These are phyloP conservation scores for Zanthoxylum bungeanum DNA, from an alignment of 345 rosid species.

Conservation along the genomic window DNA sequence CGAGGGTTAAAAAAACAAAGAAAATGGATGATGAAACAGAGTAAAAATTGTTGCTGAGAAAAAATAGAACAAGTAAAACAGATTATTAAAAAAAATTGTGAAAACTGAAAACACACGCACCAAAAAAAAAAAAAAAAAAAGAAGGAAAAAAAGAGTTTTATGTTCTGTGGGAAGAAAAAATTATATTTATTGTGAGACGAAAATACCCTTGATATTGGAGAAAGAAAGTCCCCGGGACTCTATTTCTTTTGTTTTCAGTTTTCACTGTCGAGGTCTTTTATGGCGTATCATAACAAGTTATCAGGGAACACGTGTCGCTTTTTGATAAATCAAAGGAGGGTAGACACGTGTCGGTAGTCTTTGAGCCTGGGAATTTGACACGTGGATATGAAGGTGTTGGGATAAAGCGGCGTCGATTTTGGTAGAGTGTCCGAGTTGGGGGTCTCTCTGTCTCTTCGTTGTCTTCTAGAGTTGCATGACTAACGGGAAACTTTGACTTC, in stretches of 20 bases:
- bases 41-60: too few relatives aligned
- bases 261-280: slow-evolving; percentile 12
- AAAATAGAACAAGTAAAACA: not conserved
- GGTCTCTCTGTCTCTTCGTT: not conserved
- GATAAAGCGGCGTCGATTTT: slow-evolving; percentile 19
- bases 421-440: not conserved
- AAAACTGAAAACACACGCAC: too few relatives aligned
- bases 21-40: not conserved
- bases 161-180: not conserved
- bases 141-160: not conserved
- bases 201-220: slow-evolving; percentile 21
- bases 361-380: slow-evolving; percentile 18
- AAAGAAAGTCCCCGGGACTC: slow-evolving; percentile 16
- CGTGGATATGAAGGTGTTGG: slow-evolving; percentile 20
- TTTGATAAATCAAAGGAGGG: too few relatives aligned
- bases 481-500: not conserved
- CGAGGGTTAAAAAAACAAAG: not conserved
- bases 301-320: slow-evolving; percentile 33
- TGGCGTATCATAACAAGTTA: slow-evolving; percentile 22
- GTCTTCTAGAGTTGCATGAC: not conserved
- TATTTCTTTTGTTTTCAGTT: too few relatives aligned
- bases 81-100: not conserved
- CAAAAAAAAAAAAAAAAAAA: not conserved
- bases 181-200: slow-evolving; percentile 25
- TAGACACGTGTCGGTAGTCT: slow-evolving; percentile 29